Evolutionary conservation across 345 rosid genomes (phyloP).

Genomic region (Jatropha curcas): DNA sequence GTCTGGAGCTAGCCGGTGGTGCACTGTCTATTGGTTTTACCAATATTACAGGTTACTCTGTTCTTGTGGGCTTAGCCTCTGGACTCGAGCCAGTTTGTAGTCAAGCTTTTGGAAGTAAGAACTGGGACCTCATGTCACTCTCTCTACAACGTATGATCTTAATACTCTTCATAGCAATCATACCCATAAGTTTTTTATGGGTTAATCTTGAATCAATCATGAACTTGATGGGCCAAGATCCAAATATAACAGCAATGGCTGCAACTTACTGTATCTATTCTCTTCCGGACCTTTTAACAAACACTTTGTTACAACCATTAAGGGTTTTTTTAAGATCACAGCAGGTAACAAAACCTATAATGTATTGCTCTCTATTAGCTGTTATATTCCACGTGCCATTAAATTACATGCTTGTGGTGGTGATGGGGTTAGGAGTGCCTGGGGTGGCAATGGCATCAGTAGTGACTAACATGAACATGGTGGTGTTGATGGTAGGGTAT

Average conservation of each 20-base stretch:
- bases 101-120: constrained; percentile 91
- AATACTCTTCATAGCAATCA: constrained; percentile 63
- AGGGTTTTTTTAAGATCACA: constrained; percentile 90
- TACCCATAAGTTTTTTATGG: constrained; percentile 89
- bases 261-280: constrained; percentile 82
- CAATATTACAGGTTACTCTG: constrained; percentile 97
- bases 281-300: constrained; percentile 85
- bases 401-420: constrained; percentile 64
- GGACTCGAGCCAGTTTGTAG: constrained; percentile 98
- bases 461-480: constrained; percentile 84
- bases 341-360: constrained; percentile 84
- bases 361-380: constrained; percentile 87
- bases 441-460: constrained; percentile 97
- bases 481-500: constrained; percentile 70
- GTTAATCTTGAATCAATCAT: constrained; percentile 78
- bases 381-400: constrained; percentile 81
- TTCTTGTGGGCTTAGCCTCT: constrained; percentile 84
- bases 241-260: constrained; percentile 74
- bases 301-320: constrained; percentile 83
- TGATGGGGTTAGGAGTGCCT: constrained; percentile 64
- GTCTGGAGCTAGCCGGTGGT: constrained; percentile 94
- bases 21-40: constrained; percentile 96
- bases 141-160: constrained; percentile 89
- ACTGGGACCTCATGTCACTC: constrained; percentile 83
- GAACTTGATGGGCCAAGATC: constrained; percentile 85